Conservation (phyloP, 1,284 basidiomycete species). For the Amylostereum areolatum region DNA sequence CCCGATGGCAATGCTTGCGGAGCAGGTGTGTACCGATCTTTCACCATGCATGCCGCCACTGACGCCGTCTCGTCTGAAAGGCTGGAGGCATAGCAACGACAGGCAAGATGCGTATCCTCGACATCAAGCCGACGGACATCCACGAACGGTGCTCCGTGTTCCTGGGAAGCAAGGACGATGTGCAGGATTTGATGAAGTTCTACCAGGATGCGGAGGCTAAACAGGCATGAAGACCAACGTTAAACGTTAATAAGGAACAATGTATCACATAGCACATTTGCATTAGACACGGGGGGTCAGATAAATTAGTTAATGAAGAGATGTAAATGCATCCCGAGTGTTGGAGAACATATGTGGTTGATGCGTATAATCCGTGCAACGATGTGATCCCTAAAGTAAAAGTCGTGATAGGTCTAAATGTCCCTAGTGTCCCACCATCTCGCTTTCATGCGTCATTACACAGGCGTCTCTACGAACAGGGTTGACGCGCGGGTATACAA, state of each 20-base stretch:
- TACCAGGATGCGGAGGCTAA: conserved; percentile 40
- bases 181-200: conserved; percentile 83
- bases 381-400: too few relatives aligned
- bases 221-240: neutral
- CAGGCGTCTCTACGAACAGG: conserved; percentile 69
- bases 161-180: conserved; percentile 92
- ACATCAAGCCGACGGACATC: conserved; percentile 84
- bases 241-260: neutral
- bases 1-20: conserved; percentile 97
- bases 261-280: neutral
- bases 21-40: conserved; percentile 62
- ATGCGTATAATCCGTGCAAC: too few relatives aligned
- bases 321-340: neutral
- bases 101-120: conserved; percentile 87
- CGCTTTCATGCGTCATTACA: conserved; percentile 82
- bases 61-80: conserved; percentile 31
- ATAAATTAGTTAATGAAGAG: neutral
- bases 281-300: too few relatives aligned
- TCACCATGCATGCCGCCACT: neutral
- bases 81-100: conserved; percentile 97
- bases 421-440: conserved; percentile 48
- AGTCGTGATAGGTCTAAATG: neutral
- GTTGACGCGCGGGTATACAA: conserved; percentile 75
- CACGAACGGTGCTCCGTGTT: conserved; percentile 95
- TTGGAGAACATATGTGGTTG: too few relatives aligned